Evolutionary conservation across 2,329 filamentous ascomycete species (phyloP), one percentile per base, ranked within the genome.

Genomic region (Endothia cerciana): DNA sequence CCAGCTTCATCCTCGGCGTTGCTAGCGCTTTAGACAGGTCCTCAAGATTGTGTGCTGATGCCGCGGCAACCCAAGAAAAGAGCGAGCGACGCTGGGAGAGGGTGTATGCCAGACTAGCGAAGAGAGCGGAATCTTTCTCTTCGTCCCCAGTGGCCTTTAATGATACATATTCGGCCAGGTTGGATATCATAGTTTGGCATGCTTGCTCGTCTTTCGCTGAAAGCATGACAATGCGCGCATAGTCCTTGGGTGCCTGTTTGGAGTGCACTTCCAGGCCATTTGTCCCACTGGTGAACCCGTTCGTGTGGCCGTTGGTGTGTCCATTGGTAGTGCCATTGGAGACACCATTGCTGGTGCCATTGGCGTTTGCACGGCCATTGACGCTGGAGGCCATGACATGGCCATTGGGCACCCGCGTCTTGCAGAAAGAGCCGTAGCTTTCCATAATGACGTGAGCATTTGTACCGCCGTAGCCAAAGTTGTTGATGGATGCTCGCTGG

Each of bases 401-500:
- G 22, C 11, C 22, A 3, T 15, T 49, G 5, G 45, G 3, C 45
- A 17, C 10, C 8, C 43, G 15, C 4, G 33, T 28, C 17, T 63
- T 58, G 4, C 30, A 28, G 11, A 51, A 62, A 30, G 51, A 17
- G 17, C 30, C 28, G 25, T 66, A 56, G 2, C 65, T 62, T 60
- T 77, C 74, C 47, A 83, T 66, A 6, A 82, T 77, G 4, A 74
- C 74, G 64, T 83, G 81, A 0, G 76, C 77, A 65, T 82, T 83
- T 22, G 77, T 77, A 38, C 81, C 81, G 19, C 81, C 80, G 36
- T 78, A 82, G 1, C 81, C 81, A 64, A 82, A 82, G 8, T 75
- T 78, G 66, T 80, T 80, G 58, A 81, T 72, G 60, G 28, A 69
- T 28, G 70, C 73, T 41, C 59, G 69, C 49, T 66, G 68, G 68